A percentile compares a stretch with the other conserved stretches of the same genome.
phyloP scores from a whole-genome alignment of 1,284 basidiomycete genomes.

The Rhodotorula sp. region DNA sequence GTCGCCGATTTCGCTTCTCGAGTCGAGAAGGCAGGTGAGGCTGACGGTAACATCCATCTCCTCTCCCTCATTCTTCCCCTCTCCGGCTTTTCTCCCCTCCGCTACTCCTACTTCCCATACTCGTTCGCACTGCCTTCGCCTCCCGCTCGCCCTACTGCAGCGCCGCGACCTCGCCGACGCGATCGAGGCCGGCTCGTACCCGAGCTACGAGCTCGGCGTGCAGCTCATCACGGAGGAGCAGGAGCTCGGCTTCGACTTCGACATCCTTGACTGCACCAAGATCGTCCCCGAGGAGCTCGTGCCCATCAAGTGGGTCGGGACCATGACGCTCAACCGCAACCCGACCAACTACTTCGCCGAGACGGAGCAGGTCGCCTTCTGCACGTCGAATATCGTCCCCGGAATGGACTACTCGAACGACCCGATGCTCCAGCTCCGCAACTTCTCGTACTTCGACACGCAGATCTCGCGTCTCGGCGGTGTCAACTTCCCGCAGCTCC shows the following conservation, averaged over 20 bases:
- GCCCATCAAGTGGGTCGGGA: slow-evolving; percentile 72
- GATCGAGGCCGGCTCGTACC: slow-evolving; percentile 66
- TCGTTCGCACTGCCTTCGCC: too few species aligned
- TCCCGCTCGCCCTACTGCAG: too few species aligned
- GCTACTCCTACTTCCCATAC: too few species aligned
- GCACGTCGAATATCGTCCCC: slow-evolving; percentile 70
- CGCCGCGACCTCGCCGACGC: slow-evolving; percentile 53
- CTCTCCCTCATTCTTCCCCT: too few species aligned
- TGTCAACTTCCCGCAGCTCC: slow-evolving; percentile 59
- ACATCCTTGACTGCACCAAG: slow-evolving; percentile 78
- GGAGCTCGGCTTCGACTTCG: slow-evolving; percentile 71
- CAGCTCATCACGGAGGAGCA: slow-evolving; percentile 71
- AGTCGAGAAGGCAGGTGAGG: too few species aligned
- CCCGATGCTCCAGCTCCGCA: slow-evolving; percentile 76
- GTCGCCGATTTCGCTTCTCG: neutral
- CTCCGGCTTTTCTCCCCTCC: too few species aligned
- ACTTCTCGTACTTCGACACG: slow-evolving; percentile 63
- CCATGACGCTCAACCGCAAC: slow-evolving; percentile 66
- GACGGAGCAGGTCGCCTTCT: slow-evolving; percentile 72
- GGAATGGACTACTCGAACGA: slow-evolving; percentile 79
- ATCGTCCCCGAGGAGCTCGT: slow-evolving; percentile 66
- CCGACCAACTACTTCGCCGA: slow-evolving; percentile 67
- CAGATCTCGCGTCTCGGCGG: slow-evolving; percentile 56
- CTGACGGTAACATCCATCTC: too few species aligned
- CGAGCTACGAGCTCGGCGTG: slow-evolving; percentile 75